Evolutionary conservation across 139 green algal genomes (phyloP).

Genomic region (Zygnema circumcarinatum): DNA sequence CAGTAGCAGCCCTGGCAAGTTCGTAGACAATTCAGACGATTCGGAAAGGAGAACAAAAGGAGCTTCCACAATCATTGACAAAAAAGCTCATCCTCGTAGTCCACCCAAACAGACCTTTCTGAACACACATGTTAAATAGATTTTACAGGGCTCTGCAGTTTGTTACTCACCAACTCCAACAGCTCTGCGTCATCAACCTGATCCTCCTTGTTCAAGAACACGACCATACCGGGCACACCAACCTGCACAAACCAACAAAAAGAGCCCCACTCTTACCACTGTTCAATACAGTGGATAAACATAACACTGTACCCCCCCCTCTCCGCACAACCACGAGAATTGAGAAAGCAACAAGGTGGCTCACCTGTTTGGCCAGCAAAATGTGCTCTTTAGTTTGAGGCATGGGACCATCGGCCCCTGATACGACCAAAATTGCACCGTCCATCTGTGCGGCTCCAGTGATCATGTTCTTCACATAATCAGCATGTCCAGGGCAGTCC

Average conservation of each 20-base stretch:
- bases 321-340: too few relatives aligned
- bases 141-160: too few relatives aligned
- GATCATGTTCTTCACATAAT: slow-evolving; percentile 94
- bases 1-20: too few relatives aligned
- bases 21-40: too few relatives aligned
- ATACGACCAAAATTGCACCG: slow-evolving; percentile 97
- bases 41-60: too few relatives aligned
- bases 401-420: slow-evolving; percentile 95
- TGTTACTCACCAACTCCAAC: slow-evolving; percentile 39
- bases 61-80: too few relatives aligned
- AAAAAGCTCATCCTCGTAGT: too few relatives aligned
- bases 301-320: too few relatives aligned
- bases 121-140: too few relatives aligned
- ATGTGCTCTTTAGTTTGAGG: slow-evolving; percentile 98
- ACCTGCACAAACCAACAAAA: slow-evolving; percentile 75
- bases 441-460: slow-evolving; percentile 88
- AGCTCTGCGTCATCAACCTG: slow-evolving; percentile 95
- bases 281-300: too few relatives aligned
- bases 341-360: background rate
- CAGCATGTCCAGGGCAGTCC: slow-evolving; percentile 96
- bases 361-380: slow-evolving; percentile 88
- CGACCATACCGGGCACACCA: slow-evolving; percentile 93
- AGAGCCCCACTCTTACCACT: too few relatives aligned
- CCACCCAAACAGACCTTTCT: too few relatives aligned
- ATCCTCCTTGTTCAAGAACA: slow-evolving; percentile 98